Base-by-base conservation (phyloP, 2,329 filamentous ascomycete species). In the Colletotrichum endophyticum region DNA sequence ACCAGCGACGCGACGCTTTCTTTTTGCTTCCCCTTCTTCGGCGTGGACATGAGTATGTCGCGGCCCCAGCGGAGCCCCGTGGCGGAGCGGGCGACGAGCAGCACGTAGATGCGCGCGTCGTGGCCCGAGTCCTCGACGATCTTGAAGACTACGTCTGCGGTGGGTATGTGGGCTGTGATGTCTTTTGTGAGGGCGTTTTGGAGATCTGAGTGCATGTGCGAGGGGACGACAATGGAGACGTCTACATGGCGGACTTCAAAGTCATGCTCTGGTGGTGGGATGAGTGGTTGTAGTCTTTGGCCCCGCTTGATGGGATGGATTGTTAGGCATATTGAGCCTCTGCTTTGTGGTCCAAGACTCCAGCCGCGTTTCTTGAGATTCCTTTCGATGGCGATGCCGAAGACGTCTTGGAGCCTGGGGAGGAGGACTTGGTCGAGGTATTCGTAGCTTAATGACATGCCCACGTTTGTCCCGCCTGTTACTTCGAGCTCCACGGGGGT, bases 361-460 rank as follows among this genome's bases (percentile, higher is more conserved):
- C 91, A 93, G 12, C 90, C 88, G 9, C 91, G 87, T 25, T 66
- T 78, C 39, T 85, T 82, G 12, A 92, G 80, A 22, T 82, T 79
- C 9, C 90, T 81, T 75, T 89, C 86, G 5, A 91, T 85, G 2
- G 73, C 71, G 56, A 92, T 82, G 3, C 87, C 86, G 71, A 92
- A 92, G 5, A 85, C 85, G 4, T 85, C 83, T 79, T 90, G 85
- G 1, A 93, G 82, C 1, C 86, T 84, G 4, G 91, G 91, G 36
- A 92, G 82, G 2, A 93, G 85, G 1, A 93, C 89, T 79, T 93
- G 91, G 79, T 92, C 90, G 5, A 93, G 83, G 79, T 93, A 94
- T 79, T 94, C 91, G 75, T 87, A 92, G n/a, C 88, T 91, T 2
- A 87, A 85, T 1, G 91, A 91, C 79, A 87, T 91, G 12, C 86